A percentile compares a stretch with the other conserved stretches of the same genome.
Conservation (phyloP, 768 basidiomycete genomes). For the Ramaria sp. region DNA sequence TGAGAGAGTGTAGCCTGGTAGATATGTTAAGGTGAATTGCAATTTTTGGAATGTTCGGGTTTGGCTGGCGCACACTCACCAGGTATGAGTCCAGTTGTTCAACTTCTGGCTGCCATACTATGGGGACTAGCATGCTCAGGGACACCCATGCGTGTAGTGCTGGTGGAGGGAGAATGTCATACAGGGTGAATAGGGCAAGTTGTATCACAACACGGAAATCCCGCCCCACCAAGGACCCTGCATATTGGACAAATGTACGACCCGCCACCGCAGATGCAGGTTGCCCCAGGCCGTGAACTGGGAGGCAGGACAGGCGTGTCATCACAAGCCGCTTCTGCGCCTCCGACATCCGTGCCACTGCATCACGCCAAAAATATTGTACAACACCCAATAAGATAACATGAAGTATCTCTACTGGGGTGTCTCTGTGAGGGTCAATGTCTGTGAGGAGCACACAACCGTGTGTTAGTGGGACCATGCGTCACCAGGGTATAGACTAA, state of each 20-base stretch:
- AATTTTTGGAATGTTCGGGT: neutral
- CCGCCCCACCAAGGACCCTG: constrained; percentile 21
- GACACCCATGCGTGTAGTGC: constrained; percentile 24
- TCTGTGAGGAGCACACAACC: too few relatives aligned
- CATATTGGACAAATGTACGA: constrained; percentile 22
- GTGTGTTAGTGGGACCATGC: too few relatives aligned
- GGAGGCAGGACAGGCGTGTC: constrained; percentile 19
- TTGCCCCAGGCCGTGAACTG: constrained; percentile 19
- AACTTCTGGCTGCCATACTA: constrained; percentile 38
- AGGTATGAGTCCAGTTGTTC: constrained; percentile 27
- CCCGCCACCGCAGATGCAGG: constrained; percentile 17
- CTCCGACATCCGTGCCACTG: constrained; percentile 19
- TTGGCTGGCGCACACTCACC: constrained; percentile 21
- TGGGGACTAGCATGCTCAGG: constrained; percentile 21
- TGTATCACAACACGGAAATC: constrained; percentile 21
- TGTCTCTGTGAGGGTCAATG: neutral
- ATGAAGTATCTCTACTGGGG: constrained; percentile 6
- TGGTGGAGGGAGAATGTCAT: constrained; percentile 23
- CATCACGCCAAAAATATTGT: constrained; percentile 11
- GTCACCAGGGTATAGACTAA: too few relatives aligned
- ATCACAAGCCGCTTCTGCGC: constrained; percentile 10
- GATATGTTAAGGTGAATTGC: neutral
- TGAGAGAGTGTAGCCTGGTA: neutral
- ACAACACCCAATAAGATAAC: constrained; percentile 7
- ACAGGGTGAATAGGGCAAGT: constrained; percentile 12